A percentile compares a stretch with the other conserved stretches of the same genome.
phyloP scores from a whole-genome alignment of 352 stramenopile genomes.

The Blastocystis sp. region DNA sequence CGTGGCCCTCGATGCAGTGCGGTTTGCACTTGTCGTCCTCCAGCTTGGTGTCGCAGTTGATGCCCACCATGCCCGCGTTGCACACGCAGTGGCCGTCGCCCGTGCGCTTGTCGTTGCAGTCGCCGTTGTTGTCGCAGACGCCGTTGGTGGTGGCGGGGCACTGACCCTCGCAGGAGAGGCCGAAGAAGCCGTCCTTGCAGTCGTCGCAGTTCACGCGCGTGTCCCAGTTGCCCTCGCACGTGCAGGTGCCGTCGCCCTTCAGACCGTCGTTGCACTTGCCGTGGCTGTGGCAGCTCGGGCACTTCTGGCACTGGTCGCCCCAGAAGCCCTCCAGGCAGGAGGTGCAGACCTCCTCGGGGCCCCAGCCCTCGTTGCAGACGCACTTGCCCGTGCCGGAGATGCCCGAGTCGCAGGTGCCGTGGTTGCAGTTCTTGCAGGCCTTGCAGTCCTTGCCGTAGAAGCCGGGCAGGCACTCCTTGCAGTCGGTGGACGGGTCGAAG shows the following conservation, averaged over 20 bases:
- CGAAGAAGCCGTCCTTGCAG: constrained; percentile 81
- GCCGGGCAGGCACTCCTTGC: constrained; percentile 78
- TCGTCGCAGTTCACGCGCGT: constrained; percentile 78
- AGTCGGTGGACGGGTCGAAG: constrained; percentile 79
- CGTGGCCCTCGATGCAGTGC: constrained; percentile 7
- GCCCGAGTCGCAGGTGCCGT: constrained; percentile 81
- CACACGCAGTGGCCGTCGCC: constrained; percentile 80
- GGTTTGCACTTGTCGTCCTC: constrained; percentile 56
- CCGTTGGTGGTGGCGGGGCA: constrained; percentile 80
- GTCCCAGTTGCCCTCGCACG: constrained; percentile 82
- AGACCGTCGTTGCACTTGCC: constrained; percentile 82
- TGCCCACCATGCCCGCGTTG: constrained; percentile 78
- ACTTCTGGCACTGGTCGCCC: constrained; percentile 77
- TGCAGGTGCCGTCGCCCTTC: constrained; percentile 79
- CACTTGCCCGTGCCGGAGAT: constrained; percentile 80
- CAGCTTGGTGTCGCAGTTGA: constrained; percentile 51
- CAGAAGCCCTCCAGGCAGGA: constrained; percentile 82
- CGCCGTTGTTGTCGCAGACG: constrained; percentile 80
- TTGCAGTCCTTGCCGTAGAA: constrained; percentile 79
- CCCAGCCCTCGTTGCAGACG: constrained; percentile 82
- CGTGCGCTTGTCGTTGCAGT: constrained; percentile 78
- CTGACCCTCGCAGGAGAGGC: constrained; percentile 78
- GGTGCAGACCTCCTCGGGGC: constrained; percentile 78
- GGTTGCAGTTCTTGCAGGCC: constrained; percentile 81
- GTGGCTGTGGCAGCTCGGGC: constrained; percentile 79